Conservation (phyloP, 768 basidiomycete species). For the Gloeopeniophorella convolvens region DNA sequence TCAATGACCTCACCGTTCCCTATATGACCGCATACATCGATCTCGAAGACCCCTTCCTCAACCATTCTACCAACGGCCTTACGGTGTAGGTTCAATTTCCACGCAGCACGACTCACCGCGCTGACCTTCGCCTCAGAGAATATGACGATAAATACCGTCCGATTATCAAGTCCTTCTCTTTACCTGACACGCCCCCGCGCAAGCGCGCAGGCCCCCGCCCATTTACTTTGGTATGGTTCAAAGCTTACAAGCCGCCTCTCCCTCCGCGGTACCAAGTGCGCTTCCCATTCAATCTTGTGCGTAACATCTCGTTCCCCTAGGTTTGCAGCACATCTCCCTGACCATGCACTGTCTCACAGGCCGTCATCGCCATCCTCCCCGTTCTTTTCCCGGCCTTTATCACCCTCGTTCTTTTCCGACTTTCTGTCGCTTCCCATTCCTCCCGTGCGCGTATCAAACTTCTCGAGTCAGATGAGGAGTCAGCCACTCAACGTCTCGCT, state of each 20-base stretch:
- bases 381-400: conserved; percentile 57
- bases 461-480: conserved; percentile 47
- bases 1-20: conserved; percentile 77
- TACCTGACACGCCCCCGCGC: conserved; percentile 7
- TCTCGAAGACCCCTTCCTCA: conserved; percentile 55
- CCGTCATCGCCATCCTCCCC: conserved; percentile 52
- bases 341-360: conserved; percentile 28
- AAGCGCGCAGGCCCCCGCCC: conserved; percentile 2
- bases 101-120: background rate
- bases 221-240: conserved; percentile 8
- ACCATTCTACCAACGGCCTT: conserved; percentile 49
- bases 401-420: conserved; percentile 45
- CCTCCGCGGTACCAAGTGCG: conserved; percentile 1
- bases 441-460: conserved; percentile 61
- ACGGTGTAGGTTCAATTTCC: conserved; percentile 41
- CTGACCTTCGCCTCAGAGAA: background rate
- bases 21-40: conserved; percentile 76
- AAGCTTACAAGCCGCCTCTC: conserved; percentile 9
- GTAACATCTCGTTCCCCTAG: conserved; percentile 24
- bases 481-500: conserved; percentile 44
- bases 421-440: conserved; percentile 48
- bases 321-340: no score
- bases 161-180: conserved; percentile 15
- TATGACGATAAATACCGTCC: conserved; percentile 18
- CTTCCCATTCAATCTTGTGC: conserved; percentile 72